These are phyloP conservation scores for Suillus brevipes DNA, from an alignment of 768 basidiomycete genomes.

Conservation along the genomic window DNA sequence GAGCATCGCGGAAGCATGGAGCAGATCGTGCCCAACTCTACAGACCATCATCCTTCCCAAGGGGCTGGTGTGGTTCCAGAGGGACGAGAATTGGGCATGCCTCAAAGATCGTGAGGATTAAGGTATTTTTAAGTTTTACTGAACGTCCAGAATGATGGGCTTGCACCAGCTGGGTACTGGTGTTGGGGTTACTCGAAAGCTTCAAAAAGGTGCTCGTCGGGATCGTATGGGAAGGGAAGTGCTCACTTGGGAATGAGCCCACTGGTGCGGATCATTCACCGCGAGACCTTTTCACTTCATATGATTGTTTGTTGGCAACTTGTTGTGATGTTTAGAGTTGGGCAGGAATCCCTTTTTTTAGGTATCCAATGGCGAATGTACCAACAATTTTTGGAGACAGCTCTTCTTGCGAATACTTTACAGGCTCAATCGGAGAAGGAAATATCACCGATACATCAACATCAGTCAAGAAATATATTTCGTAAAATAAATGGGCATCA, in stretches of 20 bases:
- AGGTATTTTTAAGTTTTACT: neutral
- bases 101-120: conserved; percentile 16
- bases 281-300: neutral
- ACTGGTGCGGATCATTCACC: neutral
- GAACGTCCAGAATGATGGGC: neutral
- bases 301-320: neutral
- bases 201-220: neutral
- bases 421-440: neutral
- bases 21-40: conserved; percentile 56
- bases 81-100: conserved; percentile 26
- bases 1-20: conserved; percentile 56
- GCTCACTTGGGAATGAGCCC: neutral
- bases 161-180: neutral
- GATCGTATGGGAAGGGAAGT: neutral
- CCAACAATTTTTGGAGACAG: neutral
- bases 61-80: conserved; percentile 60
- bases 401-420: neutral
- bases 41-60: conserved; percentile 64
- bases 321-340: neutral
- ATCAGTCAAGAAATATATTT: neutral
- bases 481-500: neutral
- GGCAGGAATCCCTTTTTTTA: neutral
- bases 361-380: neutral
- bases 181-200: too few species aligned
- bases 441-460: neutral